Base-by-base conservation (phyloP, 495 filamentous ascomycete genomes). In the Aspergillus kassunensis region DNA sequence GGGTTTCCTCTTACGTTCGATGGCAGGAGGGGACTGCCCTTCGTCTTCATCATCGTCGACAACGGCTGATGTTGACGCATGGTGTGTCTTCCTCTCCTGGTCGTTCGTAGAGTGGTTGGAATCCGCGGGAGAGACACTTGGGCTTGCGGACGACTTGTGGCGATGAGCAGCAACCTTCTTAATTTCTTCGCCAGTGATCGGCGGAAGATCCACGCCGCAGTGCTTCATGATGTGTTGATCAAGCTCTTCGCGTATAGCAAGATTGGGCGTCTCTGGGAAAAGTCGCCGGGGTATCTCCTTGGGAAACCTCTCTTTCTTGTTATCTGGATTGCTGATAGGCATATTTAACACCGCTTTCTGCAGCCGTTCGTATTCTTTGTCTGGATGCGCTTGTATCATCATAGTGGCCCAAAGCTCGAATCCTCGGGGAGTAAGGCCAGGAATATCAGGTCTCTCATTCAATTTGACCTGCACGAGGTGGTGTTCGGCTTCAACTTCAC, bases 371-470 rank as follows among this genome's bases (percentile, higher is more conserved):
- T 82, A 84, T 67, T 97, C 92, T 39, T 81, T 78, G 30, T 89
- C 82, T 2, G 92, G 91, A 57, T 90, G 77, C 12, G 88, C 86
- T 58, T 82, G 81, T 42, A 96, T 86, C 68, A 87, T 75, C 18
- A 82, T 69, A 0, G 87, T 90, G 64, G 87, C 82, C 83, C 88
- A 96, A 47, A 70, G 70, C 52, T 86, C 78, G 64, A 95, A 97
- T 3, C 92, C 92, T 24, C 74, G 59, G 2, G 88, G 86, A 1
- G 91, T 96, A 13, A 97, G 73, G 12, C 80, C 86, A 2, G 91
- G 91, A 27, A 90, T 77, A 37, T 79, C 78, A 4, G 91, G 89
- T 47, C 75, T 67, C 41, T 80, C 74, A 11, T 75, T 72, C 13
- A 77, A 58, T 25, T 78, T 72, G 19, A 76, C 68, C 54, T 90